These are phyloP conservation scores for Gigaspora rosea DNA, from an alignment of 192 early-diverging fungal genomes.

Conservation along the genomic window DNA sequence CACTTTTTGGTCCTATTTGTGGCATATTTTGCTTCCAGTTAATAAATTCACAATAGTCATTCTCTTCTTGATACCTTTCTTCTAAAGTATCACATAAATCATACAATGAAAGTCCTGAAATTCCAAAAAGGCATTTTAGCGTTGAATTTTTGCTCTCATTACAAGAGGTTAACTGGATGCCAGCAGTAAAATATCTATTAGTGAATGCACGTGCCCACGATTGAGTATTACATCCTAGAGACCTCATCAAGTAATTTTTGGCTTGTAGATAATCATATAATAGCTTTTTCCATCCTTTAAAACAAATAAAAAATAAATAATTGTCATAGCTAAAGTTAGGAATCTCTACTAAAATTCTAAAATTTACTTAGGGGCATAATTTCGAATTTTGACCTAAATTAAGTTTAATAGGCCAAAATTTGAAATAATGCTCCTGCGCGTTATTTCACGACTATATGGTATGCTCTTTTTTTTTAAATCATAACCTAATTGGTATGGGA, in stretches of 20 bases:
- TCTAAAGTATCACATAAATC: background rate
- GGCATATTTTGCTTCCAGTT: background rate
- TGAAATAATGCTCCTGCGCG: too few species aligned
- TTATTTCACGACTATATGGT: too few species aligned
- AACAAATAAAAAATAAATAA: background rate
- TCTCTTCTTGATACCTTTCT: background rate
- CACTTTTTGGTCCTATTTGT: background rate
- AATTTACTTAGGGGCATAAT: too few species aligned
- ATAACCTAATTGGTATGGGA: too few species aligned
- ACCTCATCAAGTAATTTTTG: background rate
- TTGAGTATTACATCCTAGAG: background rate
- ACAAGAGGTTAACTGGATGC: background rate
- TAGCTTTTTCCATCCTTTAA: background rate
- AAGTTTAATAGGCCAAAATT: too few species aligned
- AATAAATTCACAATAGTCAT: background rate
- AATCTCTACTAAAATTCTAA: too few species aligned
- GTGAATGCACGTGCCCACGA: background rate
- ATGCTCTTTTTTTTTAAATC: too few species aligned
- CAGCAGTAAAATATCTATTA: slow-evolving; percentile 1
- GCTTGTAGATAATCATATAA: background rate
- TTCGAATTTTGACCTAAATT: too few species aligned
- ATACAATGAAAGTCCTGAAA: background rate
- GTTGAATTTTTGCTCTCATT: background rate
- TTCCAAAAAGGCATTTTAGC: too few species aligned
- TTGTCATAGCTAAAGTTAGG: background rate